Evolutionary conservation across 2,329 filamentous ascomycete genomes (phyloP).

Genomic region (Whalleya microplaca): DNA sequence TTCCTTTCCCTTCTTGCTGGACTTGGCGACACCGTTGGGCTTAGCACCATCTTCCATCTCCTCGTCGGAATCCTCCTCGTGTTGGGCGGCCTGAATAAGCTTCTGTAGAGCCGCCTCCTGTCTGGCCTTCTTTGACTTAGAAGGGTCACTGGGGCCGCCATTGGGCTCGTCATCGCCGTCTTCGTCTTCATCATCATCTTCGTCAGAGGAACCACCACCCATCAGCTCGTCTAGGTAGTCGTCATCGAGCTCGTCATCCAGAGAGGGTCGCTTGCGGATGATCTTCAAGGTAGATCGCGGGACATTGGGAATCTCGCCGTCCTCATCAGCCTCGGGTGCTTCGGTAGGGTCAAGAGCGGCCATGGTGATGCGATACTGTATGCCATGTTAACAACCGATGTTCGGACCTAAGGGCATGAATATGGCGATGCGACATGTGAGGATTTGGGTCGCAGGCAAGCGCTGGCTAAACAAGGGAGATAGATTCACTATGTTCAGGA

Average conservation of each 20-base stretch:
- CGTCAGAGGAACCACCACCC: conserved; percentile 50
- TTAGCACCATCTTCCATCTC: conserved; percentile 68
- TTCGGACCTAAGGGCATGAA: not conserved
- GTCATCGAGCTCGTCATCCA: conserved; percentile 68
- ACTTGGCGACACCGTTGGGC: conserved; percentile 60
- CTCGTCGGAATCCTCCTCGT: conserved; percentile 64
- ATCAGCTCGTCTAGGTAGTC: conserved; percentile 64
- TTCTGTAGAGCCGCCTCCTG: conserved; percentile 77
- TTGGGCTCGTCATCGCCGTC: conserved; percentile 74
- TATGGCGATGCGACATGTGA: not conserved
- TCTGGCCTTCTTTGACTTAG: conserved; percentile 86
- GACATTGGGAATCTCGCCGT: conserved; percentile 62
- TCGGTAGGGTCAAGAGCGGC: conserved; percentile 93
- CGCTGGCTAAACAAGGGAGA: not conserved
- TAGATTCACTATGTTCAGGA: not conserved
- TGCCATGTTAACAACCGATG: conserved; percentile 33
- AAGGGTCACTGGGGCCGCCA: conserved; percentile 87
- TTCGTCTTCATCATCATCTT: conserved; percentile 57
- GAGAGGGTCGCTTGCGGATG: conserved; percentile 70
- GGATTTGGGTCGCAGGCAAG: conserved; percentile 1
- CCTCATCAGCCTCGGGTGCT: conserved; percentile 66
- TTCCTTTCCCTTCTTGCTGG: conserved; percentile 71
- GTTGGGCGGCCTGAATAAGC: conserved; percentile 70
- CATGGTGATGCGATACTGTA: conserved; percentile 96
- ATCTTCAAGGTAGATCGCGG: conserved; percentile 89